These are phyloP conservation scores for Imleria badia DNA, from an alignment of 768 basidiomycete genomes.

Conservation along the genomic window DNA sequence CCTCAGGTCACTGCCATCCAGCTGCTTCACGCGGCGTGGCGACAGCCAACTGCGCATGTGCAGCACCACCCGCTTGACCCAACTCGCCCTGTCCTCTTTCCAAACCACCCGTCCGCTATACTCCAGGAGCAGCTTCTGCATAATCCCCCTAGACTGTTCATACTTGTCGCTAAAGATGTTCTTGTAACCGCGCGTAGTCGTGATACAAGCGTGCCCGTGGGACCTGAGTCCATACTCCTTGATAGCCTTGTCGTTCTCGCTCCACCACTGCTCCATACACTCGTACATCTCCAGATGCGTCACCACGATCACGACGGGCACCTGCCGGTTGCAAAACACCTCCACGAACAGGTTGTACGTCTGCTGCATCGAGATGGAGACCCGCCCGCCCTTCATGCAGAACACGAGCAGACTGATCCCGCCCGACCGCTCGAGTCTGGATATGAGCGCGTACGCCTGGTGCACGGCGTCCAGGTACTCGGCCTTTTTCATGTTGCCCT, in stretches of 20 bases:
- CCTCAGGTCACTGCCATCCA: conserved; percentile 15
- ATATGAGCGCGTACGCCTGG: conserved; percentile 36
- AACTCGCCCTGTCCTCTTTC: conserved; percentile 26
- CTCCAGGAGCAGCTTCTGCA: conserved; percentile 21
- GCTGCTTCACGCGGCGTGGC: conserved; percentile 8
- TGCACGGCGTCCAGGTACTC: conserved; percentile 28
- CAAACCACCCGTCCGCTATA: conserved; percentile 15
- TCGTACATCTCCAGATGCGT: conserved; percentile 36
- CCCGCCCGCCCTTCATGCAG: conserved; percentile 30
- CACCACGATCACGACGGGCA: conserved; percentile 34
- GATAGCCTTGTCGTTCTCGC: conserved; percentile 34
- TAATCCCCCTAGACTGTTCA: conserved; percentile 28
- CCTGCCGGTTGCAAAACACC: conserved; percentile 36
- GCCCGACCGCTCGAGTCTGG: conserved; percentile 24
- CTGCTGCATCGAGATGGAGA: conserved; percentile 25
- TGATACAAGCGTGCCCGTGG: conserved; percentile 41
- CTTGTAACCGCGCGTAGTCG: conserved; percentile 29
- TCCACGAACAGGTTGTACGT: conserved; percentile 37
- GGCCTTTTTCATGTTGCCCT: conserved; percentile 19
- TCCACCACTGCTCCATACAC: conserved; percentile 42
- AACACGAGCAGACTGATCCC: conserved; percentile 32
- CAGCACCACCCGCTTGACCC: conserved; percentile 25
- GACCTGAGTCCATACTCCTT: conserved; percentile 34
- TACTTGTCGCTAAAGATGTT: conserved; percentile 31
- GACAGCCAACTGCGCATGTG: conserved; percentile 29